Percentiles rank a stretch among this genome's conserved stretches.
Conservation (phyloP, 768 basidiomycete species). For the Trametopsis cervina region DNA sequence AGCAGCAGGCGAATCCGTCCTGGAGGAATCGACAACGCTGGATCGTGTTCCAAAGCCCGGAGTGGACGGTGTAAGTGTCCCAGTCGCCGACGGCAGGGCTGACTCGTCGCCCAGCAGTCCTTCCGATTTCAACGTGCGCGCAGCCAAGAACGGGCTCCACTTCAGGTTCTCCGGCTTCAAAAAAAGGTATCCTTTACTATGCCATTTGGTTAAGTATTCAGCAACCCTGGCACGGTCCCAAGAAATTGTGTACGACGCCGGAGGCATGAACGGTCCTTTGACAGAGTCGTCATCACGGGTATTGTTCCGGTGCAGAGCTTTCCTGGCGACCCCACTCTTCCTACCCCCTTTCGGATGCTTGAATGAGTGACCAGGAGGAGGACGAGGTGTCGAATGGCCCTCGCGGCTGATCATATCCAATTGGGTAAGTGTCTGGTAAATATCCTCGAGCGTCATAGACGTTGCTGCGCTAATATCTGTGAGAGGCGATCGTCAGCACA, state of each 20-base stretch:
- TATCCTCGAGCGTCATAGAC: constrained; percentile 88
- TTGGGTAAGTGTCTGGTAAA: constrained; percentile 64
- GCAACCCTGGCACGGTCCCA: constrained; percentile 67
- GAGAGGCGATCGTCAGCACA: constrained; percentile 8
- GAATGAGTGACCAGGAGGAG: constrained; percentile 74
- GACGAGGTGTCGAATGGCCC: constrained; percentile 45
- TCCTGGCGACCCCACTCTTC: constrained; percentile 56
- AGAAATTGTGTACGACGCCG: constrained; percentile 63
- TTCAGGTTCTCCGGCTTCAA: constrained; percentile 81
- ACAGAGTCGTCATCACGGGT: constrained; percentile 43
- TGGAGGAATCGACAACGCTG: not conserved
- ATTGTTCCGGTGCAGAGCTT: constrained; percentile 47
- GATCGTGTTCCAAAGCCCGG: constrained; percentile 6
- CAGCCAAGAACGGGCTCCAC: constrained; percentile 89
- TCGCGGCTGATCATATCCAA: constrained; percentile 66
- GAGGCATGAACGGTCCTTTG: constrained; percentile 53
- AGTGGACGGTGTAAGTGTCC: not conserved
- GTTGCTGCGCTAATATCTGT: constrained; percentile 81
- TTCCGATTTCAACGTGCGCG: constrained; percentile 31
- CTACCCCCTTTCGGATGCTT: constrained; percentile 66
- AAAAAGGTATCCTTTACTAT: constrained; percentile 69
- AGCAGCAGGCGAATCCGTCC: constrained; percentile 16
- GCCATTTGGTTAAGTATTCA: constrained; percentile 61
- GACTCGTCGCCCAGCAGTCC: constrained; percentile 3
- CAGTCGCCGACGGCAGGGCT: constrained; percentile 3